phyloP scores from a whole-genome alignment of 176 grass and related monocot species.

The Echinochloa phyllopogon region DNA sequence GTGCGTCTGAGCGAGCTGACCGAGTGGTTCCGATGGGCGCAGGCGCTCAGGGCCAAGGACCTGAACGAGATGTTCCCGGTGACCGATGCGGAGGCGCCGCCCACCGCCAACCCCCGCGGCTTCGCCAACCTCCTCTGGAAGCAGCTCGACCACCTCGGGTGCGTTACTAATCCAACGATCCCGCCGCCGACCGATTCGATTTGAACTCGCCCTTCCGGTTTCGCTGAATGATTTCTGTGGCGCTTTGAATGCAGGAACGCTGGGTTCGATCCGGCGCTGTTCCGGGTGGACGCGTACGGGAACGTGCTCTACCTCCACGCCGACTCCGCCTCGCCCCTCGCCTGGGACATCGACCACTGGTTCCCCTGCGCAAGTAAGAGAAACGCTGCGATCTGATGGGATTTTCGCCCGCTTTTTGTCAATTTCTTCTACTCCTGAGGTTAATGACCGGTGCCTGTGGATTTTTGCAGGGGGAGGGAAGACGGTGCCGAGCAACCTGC shows the following conservation, averaged over 20 bases:
- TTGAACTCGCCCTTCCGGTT: not conserved
- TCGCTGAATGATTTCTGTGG: not conserved
- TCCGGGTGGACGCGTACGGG: conserved; percentile 82
- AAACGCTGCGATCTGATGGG: not conserved
- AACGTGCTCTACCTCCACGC: conserved; percentile 94
- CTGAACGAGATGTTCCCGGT: conserved; percentile 88
- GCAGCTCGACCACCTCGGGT: conserved; percentile 95
- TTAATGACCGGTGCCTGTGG: not conserved
- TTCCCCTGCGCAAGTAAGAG: conserved; percentile 83
- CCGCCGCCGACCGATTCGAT: not conserved
- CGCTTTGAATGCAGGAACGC: conserved; percentile 69
- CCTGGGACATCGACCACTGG: conserved; percentile 91
- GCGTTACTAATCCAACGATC: not conserved
- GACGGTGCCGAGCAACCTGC: conserved; percentile 88
- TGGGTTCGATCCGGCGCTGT: conserved; percentile 90
- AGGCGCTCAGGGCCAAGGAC: conserved; percentile 79
- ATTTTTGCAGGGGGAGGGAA: conserved; percentile 68
- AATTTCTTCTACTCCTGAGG: not conserved
- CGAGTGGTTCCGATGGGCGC: not conserved
- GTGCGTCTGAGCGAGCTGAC: not conserved
- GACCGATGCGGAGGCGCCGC: conserved; percentile 63
- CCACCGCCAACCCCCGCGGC: conserved; percentile 74
- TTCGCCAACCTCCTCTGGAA: conserved; percentile 97
- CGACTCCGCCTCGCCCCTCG: conserved; percentile 82
- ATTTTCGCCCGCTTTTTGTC: not conserved